Base-by-base conservation (phyloP, 2,329 filamentous ascomycete species). In the Ophiosphaerella herpotricha region DNA sequence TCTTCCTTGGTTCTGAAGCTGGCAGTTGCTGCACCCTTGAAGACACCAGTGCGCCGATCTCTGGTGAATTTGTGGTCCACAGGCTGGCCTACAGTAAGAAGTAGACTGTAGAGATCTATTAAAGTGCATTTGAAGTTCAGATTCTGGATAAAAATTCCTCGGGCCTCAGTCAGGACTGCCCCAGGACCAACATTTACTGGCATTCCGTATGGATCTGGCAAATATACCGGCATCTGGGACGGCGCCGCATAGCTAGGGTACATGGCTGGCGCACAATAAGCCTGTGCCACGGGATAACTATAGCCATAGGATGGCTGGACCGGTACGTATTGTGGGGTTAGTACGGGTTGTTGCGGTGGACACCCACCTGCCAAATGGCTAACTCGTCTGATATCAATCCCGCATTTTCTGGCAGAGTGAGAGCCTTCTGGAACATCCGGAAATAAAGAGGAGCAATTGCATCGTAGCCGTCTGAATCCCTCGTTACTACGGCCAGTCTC, bases 171-270 rank as follows among this genome's bases (percentile, higher is more conserved):
- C 24, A 69, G 52, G 16, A 71, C 57, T 13, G 65, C 68, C 7
- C 72, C 71, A n/a, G 63, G 54, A n/a, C 56, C 58, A n/a, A 71
- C 52, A 39, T 74, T 75, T 24, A 75, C 70, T 9, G 70, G 67
- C 38, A 74, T 62, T 2, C 71, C 70, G 24, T 55, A 63, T 13
- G 60, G 58, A 48, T 56, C 73, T 23, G 63, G 55, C 24, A 64
- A 67, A 52, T 72, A 74, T 2, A 64, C 54, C 21, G 64, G 60
- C 21, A 50, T 33, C n/a, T 56, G 56, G 9, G 57, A 41, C 39
- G 56, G 55, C n/a, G 59, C 34, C 12, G 54, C 35, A 38, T 67
- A 56, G 21, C 54, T 54, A 21, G 57, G 46, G 35, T 67, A 64
- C n/a, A 54, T 35, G 43, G 52, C 50, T 39, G 53, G 54, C 16